phyloP scores from a whole-genome alignment of 2,329 filamentous ascomycete genomes.

The Nemania serpens region DNA sequence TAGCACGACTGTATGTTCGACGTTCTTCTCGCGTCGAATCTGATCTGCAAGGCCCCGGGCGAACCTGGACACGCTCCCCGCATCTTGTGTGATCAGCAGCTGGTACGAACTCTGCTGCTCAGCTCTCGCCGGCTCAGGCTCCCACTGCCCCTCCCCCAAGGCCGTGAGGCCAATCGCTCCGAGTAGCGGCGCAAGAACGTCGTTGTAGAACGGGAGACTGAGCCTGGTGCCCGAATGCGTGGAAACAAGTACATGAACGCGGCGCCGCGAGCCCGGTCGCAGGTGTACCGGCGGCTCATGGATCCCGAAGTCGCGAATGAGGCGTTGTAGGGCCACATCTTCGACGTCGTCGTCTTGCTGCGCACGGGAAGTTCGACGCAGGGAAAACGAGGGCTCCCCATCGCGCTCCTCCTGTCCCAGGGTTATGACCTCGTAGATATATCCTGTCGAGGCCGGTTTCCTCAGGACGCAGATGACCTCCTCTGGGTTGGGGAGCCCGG shows the following conservation, averaged over 20 bases:
- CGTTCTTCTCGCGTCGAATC: conserved; percentile 2
- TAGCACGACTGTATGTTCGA: conserved; percentile 68
- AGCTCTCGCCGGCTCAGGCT: conserved; percentile 12
- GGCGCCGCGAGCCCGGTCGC: conserved; percentile 28
- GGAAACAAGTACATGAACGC: conserved; percentile 70
- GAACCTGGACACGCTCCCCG: conserved; percentile 68
- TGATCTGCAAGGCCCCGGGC: conserved; percentile 48
- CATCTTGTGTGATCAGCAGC: conserved; percentile 66
- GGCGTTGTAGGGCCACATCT: conserved; percentile 43
- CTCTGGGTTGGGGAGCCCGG: conserved; percentile 32
- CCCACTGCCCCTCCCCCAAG: conserved; percentile 20
- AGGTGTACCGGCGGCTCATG: conserved; percentile 46
- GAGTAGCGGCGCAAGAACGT: conserved; percentile 62
- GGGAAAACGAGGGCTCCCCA: conserved; percentile 29
- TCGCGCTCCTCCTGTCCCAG: conserved; percentile 41
- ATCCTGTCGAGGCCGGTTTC: conserved; percentile 9
- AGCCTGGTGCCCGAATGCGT: conserved; percentile 66
- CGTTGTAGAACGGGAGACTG: conserved; percentile 60
- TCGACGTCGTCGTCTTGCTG: conserved; percentile 34
- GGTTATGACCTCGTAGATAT: conserved; percentile 44
- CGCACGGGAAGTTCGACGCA: conserved; percentile 34
- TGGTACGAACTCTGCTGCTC: conserved; percentile 46
- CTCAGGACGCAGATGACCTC: conserved; percentile 41
- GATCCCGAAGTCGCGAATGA: conserved; percentile 46
- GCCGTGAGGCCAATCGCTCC: conserved; percentile 47